Percentiles rank a stretch among this genome's conserved stretches.
phyloP scores from a whole-genome alignment of 208 protist genomes.

The Angomonas deanei region DNA sequence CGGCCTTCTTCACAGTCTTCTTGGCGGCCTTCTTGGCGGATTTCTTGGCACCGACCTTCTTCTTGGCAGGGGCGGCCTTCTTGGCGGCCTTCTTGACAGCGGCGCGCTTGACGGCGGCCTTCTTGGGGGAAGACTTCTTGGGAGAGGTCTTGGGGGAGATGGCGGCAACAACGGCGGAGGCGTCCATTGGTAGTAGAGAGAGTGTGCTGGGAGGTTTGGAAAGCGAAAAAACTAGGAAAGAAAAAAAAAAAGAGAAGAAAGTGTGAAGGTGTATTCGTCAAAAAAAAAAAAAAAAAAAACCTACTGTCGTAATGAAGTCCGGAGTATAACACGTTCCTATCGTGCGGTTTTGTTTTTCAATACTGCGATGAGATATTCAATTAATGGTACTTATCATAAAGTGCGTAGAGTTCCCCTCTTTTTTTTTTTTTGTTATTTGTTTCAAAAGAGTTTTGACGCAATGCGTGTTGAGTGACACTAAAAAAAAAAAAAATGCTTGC shows the following conservation, averaged over 20 bases:
- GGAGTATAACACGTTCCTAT: no score
- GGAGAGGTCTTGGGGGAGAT: neutral
- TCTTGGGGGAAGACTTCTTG: constrained; percentile 17
- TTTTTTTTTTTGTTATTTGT: no score
- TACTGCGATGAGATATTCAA: no score
- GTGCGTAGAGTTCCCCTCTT: no score
- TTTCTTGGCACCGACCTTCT: constrained; percentile 16
- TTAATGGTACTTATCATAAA: no score
- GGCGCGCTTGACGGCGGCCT: constrained; percentile 17
- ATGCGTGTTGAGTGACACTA: no score
- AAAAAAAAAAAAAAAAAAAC: no score
- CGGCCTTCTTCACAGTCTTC: constrained; percentile 15
- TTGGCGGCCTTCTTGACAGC: constrained; percentile 9
- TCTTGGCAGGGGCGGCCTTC: constrained; percentile 1
- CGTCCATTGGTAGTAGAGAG: neutral
- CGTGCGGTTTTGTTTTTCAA: no score
- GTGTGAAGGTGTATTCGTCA: neutral
- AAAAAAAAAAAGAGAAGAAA: constrained; percentile 9
- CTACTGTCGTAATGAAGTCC: no score
- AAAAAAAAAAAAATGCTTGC: no score
- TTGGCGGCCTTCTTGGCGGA: constrained; percentile 30
- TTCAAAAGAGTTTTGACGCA: no score
- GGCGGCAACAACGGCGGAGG: neutral
- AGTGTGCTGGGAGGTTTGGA: neutral
- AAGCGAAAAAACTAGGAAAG: constrained; percentile 4